Evolutionary conservation across 2,329 filamentous ascomycete genomes (phyloP), one percentile per base, ranked within the genome.

Genomic region (Colletotrichum liriopes): DNA sequence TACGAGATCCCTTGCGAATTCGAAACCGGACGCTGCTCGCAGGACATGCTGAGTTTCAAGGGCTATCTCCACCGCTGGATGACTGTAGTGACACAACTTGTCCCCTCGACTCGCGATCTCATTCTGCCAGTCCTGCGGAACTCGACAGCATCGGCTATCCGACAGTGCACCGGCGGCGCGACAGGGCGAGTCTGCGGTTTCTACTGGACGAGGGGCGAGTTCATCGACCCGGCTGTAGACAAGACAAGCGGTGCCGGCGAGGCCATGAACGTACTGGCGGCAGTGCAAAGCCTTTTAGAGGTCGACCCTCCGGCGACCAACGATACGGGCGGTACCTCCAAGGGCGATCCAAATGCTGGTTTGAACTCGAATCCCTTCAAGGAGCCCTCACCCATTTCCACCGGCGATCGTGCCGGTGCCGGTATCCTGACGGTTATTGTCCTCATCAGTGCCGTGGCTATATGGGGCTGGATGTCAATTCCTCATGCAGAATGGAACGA

Each of bases 41-140:
- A 88, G 56, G 94, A 96, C 76, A 93, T 94, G 85, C 82, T 89
- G 70, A 89, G 89, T 1, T 95, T 93, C 87, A 94, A 94, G 81
- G 92, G 92, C 41, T 91, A 91, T 68, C 84, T 93, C 20, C 86
- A 90, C 75, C 88, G 91, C 51, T 93, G 91, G 90, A 84, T 94
- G 76, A 85, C 88, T 2, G 85, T 87, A 26, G 86, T 88, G 0
- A 87, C 89, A 2, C 86, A 92, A 74, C 71, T 94, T 12, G 91
- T 89, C 0, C 92, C 92, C 0, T 86, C 86, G 58, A 90, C 88
- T 0, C 81, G 81, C 39, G 81, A 86, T 1, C 81, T 78, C 20
- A 90, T 94, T 75, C 82, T 88, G 70, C 86, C 90, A 0, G 86
- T 89, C 41, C 83, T 94, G 7, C 82, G 84, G 65, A 86, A 83